phyloP scores from a whole-genome alignment of 1,284 basidiomycete species.

The Cutaneotrichosporon daszewskae region DNA sequence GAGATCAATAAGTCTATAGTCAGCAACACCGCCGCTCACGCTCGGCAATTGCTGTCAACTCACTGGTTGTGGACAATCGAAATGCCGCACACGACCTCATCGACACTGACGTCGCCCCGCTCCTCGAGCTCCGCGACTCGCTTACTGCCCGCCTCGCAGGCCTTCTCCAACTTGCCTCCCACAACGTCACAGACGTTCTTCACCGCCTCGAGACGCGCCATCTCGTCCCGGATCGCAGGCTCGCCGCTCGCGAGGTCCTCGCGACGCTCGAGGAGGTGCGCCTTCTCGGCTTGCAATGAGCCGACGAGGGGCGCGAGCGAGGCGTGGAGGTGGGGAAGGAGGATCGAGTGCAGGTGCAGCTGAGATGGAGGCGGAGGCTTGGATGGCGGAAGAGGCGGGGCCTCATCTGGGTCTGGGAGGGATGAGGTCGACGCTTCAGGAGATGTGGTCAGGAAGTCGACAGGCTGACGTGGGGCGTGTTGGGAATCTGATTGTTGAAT shows the following conservation, averaged over 20 bases:
- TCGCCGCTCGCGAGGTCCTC: constrained; percentile 79
- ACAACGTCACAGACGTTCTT: constrained; percentile 81
- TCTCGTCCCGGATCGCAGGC: constrained; percentile 91
- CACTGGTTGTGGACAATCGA: constrained; percentile 94
- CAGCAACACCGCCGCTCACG: neutral
- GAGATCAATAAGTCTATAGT: constrained; percentile 74
- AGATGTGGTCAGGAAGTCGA: constrained; percentile 20
- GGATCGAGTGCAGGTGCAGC: constrained; percentile 70
- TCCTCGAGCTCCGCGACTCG: constrained; percentile 64
- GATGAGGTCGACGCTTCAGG: constrained; percentile 36
- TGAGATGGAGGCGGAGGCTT: constrained; percentile 71
- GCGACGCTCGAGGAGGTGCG: constrained; percentile 71
- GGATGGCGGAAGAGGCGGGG: constrained; percentile 70
- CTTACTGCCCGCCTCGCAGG: constrained; percentile 61
- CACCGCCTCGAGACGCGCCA: constrained; percentile 91
- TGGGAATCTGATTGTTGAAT: too few relatives aligned
- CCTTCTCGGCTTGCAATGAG: constrained; percentile 62
- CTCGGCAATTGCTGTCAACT: too few relatives aligned
- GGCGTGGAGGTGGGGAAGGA: constrained; percentile 67
- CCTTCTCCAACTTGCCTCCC: constrained; percentile 58
- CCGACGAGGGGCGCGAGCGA: constrained; percentile 63
- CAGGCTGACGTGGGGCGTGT: constrained; percentile 22
- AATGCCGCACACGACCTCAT: constrained; percentile 91
- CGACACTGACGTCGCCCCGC: constrained; percentile 58
- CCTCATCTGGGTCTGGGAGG: constrained; percentile 37